Percentiles rank a stretch among this genome's conserved stretches.
Conservation (phyloP, 2,329 filamentous ascomycete species). For the Monilinia laxa region DNA sequence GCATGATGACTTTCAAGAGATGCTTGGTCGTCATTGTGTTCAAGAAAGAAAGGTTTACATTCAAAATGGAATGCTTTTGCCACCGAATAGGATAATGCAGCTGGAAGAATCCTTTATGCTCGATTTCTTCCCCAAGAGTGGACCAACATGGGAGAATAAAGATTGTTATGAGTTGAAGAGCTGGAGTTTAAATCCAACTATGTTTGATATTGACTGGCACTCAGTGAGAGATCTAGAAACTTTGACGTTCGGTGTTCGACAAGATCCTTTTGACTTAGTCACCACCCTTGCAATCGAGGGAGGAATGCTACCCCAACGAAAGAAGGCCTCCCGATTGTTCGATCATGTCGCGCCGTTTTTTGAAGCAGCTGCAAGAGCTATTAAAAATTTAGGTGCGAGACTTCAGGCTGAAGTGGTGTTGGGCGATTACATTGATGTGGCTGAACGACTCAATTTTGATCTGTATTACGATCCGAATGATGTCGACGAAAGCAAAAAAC, state of each 20-base stretch:
- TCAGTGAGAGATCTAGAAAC: not conserved
- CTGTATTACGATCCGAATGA: slow-evolving; percentile 7
- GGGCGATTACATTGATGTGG: slow-evolving; percentile 30
- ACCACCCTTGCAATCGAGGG: not conserved
- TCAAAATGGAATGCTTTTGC: not conserved
- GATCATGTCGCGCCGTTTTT: slow-evolving; percentile 28
- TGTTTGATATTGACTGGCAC: not conserved
- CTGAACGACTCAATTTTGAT: slow-evolving; percentile 26
- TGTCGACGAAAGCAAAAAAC: too few relatives aligned
- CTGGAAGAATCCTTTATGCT: not conserved
- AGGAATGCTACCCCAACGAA: too few relatives aligned
- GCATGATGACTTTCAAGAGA: not conserved
- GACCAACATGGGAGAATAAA: not conserved
- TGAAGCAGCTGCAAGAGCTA: slow-evolving; percentile 18
- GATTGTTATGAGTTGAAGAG: not conserved
- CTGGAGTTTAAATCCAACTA: slow-evolving; percentile 1
- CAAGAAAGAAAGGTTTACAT: not conserved
- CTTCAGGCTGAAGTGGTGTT: slow-evolving; percentile 24
- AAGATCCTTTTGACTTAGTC: not conserved
- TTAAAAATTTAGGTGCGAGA: slow-evolving; percentile 23
- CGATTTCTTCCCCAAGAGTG: not conserved
- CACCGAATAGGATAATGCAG: not conserved
- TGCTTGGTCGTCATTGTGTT: not conserved
- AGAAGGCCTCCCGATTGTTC: slow-evolving; percentile 8
- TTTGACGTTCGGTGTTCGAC: not conserved